Evolutionary conservation across 257 asterid genomes (phyloP).

Genomic region (Orobanche coerulescens): DNA sequence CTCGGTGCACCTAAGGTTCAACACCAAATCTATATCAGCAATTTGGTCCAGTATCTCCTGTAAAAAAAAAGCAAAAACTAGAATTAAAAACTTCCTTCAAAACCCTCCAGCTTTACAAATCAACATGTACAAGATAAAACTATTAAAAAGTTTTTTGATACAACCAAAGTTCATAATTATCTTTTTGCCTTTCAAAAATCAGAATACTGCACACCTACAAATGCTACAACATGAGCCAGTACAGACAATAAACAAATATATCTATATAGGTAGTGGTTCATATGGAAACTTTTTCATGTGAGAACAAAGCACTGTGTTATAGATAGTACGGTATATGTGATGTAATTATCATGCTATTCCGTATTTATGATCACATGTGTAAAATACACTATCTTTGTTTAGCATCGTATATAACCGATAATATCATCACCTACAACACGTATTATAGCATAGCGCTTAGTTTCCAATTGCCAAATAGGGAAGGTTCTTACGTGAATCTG

Average conservation of each 20-base stretch:
- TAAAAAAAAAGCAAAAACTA: conserved; percentile 8
- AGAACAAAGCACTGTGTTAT: too few species aligned
- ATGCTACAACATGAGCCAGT: not conserved
- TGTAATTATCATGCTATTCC: too few species aligned
- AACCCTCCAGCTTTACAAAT: not conserved
- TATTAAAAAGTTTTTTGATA: not conserved
- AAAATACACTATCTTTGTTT: too few species aligned
- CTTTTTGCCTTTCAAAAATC: not conserved
- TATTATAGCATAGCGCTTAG: too few species aligned
- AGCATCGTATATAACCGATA: too few species aligned
- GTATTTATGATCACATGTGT: too few species aligned
- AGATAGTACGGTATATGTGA: too few species aligned
- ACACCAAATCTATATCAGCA: conserved; percentile 72
- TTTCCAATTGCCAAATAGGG: too few species aligned
- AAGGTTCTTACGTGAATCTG: too few species aligned
- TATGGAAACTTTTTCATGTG: too few species aligned
- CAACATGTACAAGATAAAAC: not conserved
- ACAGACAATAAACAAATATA: not conserved
- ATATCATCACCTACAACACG: too few species aligned
- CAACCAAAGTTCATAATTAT: not conserved
- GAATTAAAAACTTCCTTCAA: not conserved
- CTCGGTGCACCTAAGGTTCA: conserved; percentile 64
- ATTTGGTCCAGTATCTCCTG: conserved; percentile 83
- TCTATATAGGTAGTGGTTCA: too few species aligned
- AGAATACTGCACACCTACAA: not conserved